A percentile compares a stretch with the other conserved stretches of the same genome.
phyloP scores from a whole-genome alignment of 768 basidiomycete genomes.

The Clitopilus passeckerianus region DNA sequence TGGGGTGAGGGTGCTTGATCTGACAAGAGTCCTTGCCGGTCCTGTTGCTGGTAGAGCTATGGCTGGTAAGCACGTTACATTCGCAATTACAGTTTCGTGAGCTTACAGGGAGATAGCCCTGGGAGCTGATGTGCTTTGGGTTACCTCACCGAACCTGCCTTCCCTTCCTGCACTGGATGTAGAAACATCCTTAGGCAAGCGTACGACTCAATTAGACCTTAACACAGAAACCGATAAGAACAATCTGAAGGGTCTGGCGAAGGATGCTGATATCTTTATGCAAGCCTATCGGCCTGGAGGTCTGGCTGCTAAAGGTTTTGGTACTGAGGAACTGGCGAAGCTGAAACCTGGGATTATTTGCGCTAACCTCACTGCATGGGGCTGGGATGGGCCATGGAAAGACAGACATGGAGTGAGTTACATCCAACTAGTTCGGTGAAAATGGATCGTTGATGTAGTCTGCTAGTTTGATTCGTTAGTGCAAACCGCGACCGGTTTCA shows the following conservation, averaged over 20 bases:
- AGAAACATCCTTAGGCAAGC: constrained; percentile 61
- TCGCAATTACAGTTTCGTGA: background rate
- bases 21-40: constrained; percentile 56
- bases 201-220: constrained; percentile 57
- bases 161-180: constrained; percentile 44
- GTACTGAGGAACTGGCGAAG: constrained; percentile 29
- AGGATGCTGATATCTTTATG: constrained; percentile 29
- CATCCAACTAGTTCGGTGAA: background rate
- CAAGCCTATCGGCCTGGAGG: constrained; percentile 57
- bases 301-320: constrained; percentile 43
- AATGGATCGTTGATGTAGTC: background rate
- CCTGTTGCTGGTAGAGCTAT: constrained; percentile 52
- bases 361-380: constrained; percentile 52
- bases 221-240: constrained; percentile 21
- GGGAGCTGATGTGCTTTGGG: constrained; percentile 51
- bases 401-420: constrained; percentile 42
- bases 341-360: constrained; percentile 44
- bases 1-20: constrained; percentile 50
- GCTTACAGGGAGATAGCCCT: constrained; percentile 29
- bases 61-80: constrained; percentile 33
- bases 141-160: constrained; percentile 54
- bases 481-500: constrained; percentile 59
- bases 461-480: constrained; percentile 61
- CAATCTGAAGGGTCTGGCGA: constrained; percentile 29
- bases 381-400: constrained; percentile 54